These are phyloP conservation scores for Penicillium malachiteum DNA, from an alignment of 495 filamentous ascomycete genomes.

Conservation along the genomic window DNA sequence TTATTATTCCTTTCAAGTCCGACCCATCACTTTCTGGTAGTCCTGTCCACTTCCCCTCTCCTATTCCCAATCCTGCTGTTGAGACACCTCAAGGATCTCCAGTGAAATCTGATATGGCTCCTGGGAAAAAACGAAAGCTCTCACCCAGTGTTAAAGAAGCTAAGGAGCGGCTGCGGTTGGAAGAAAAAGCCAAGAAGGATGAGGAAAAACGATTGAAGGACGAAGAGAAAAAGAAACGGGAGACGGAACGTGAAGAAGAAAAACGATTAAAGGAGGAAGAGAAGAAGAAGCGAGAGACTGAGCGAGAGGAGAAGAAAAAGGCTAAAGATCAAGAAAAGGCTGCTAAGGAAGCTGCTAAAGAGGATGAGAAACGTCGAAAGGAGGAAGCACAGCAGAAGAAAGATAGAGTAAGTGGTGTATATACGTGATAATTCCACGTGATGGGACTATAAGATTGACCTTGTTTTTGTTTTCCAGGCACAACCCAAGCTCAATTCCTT, in stretches of 20 bases:
- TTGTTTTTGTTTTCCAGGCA: constrained; percentile 35
- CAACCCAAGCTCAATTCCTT: constrained; percentile 63
- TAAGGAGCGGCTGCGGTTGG: constrained; percentile 27
- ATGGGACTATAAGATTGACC: constrained; percentile 8
- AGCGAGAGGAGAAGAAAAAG: constrained; percentile 45
- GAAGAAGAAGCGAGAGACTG: constrained; percentile 33
- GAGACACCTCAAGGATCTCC: constrained; percentile 5
- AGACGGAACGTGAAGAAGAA: constrained; percentile 46
- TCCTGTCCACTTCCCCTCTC: not conserved
- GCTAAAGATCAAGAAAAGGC: constrained; percentile 52
- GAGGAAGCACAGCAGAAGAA: constrained; percentile 68
- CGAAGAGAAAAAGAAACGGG: constrained; percentile 50
- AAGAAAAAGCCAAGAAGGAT: constrained; percentile 37
- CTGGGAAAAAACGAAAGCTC: constrained; percentile 54
- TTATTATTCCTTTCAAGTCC: not conserved
- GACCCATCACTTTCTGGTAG: not conserved
- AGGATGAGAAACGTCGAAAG: constrained; percentile 58
- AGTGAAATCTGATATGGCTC: constrained; percentile 8
- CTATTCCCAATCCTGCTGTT: not conserved
- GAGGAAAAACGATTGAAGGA: constrained; percentile 28
- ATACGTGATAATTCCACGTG: too few species aligned
- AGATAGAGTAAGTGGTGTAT: constrained; percentile 48
- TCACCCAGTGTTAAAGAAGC: constrained; percentile 53
- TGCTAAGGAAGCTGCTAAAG: constrained; percentile 50
- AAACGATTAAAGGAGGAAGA: constrained; percentile 41